Evolutionary conservation across 139 green algal species (phyloP), one percentile per base, ranked within the genome.

Genomic region (Spirogloea muscicola): DNA sequence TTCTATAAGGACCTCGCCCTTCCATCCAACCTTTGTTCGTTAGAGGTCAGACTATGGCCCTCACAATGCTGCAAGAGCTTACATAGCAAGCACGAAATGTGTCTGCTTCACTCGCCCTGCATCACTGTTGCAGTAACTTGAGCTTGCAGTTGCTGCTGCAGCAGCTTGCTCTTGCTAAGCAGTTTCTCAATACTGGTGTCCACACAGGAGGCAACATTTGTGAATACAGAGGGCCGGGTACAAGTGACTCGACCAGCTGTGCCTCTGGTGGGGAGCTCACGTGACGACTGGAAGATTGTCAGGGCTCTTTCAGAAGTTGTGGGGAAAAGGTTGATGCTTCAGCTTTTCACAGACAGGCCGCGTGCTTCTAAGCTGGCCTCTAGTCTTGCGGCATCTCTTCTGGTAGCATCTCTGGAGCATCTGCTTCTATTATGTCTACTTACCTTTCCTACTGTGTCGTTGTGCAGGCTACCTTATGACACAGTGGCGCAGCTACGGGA

Each of bases 281-380:
- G 95, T 7, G 93, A 97, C 63, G 94, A 99, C 89, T 99, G 94
- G 94, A 90, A 90, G 76, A 90, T 96, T 44, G 38, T 96, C 37
- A 77, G 91, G 6, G 91, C 91, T 13, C 57, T 96, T n/a, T 88
- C 77, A 25, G 91, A 96, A 83, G 82, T 96, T 16, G 43, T 88
- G 46, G 91, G 89, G 27, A 41, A 43, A 41, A 40, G 34, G 65
- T 74, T 74, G 41, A 5, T 41, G 31, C 43, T 13, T 69, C 21
- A 10, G 18, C 41, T 60, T n/a, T 10, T 13, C 58, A n/a, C 60
- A 69, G 10, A 18, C 41, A 25, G 25, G 39, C 39, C 60, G 21
- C 6, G 10, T 10, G 6, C 18, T n/a, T 10, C 6, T 59, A 64
- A 16, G 29, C 10, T 10, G 55, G 16, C 10, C 13, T 16, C 55